phyloP scores from a whole-genome alignment of 306 rosid species.

The Rosa rugosa region DNA sequence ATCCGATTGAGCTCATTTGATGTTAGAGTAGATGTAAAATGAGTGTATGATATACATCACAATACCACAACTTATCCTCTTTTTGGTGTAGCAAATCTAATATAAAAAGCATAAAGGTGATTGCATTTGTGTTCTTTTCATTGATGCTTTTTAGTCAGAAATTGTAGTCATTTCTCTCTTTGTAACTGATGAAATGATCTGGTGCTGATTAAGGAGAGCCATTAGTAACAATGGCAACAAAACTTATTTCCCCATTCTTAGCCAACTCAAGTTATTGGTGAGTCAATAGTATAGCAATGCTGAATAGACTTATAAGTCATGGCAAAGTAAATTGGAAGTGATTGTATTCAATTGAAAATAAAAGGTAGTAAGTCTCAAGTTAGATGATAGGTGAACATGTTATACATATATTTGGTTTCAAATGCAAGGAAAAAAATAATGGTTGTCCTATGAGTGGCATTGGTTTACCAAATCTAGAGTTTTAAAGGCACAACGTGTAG shows the following conservation, averaged over 20 bases:
- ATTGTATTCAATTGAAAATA: background rate
- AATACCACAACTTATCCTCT: too few species aligned
- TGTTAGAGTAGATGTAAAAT: too few species aligned
- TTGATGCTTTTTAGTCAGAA: too few species aligned
- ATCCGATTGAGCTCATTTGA: too few species aligned
- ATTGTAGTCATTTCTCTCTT: too few species aligned
- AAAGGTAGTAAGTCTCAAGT: slow-evolving; percentile 3
- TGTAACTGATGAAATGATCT: too few species aligned
- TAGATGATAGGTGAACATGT: slow-evolving; percentile 1
- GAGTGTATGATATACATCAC: too few species aligned
- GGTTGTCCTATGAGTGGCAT: background rate
- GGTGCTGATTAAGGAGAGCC: slow-evolving; percentile 50
- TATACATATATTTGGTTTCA: slow-evolving; percentile 3
- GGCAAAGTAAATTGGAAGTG: slow-evolving; percentile 3
- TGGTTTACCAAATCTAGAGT: background rate
- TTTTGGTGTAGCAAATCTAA: too few species aligned
- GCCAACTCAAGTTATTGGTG: slow-evolving; percentile 62
- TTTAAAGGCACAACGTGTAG: background rate
- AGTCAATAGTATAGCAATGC: slow-evolving; percentile 16
- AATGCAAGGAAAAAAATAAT: background rate
- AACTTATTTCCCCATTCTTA: slow-evolving; percentile 60
- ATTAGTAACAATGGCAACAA: slow-evolving; percentile 50
- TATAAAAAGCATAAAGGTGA: too few species aligned
- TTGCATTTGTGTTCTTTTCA: too few species aligned
- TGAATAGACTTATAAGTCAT: background rate